A percentile compares a stretch with the other conserved stretches of the same genome.
Evolutionary conservation across 129 eudicot species (phyloP).

Genomic region (Oenanthe sinensis): DNA sequence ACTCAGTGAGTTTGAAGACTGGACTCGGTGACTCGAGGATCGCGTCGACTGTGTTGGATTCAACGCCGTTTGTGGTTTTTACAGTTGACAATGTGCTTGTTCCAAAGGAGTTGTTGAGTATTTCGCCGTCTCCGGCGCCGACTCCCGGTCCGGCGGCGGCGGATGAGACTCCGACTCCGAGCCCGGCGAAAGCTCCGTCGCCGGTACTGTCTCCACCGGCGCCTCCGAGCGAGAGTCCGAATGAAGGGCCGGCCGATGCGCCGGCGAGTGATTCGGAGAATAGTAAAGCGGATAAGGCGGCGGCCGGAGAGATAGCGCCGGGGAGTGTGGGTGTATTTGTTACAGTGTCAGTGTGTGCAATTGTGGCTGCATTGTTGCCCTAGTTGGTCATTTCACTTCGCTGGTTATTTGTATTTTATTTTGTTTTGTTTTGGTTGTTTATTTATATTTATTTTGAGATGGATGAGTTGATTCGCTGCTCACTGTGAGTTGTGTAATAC

Average conservation of each 20-base stretch:
- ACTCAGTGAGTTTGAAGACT: constrained; percentile 50
- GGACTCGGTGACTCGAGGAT: constrained; percentile 66
- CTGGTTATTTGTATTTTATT: constrained; percentile 6
- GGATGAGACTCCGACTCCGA: constrained; percentile 22
- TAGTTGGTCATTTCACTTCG: constrained; percentile 19
- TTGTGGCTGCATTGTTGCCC: constrained; percentile 24
- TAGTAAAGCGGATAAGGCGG: constrained; percentile 18
- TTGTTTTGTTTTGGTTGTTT: neutral
- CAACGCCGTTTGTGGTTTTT: constrained; percentile 66
- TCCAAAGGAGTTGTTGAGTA: constrained; percentile 38
- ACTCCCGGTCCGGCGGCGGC: constrained; percentile 21
- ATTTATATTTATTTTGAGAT: neutral
- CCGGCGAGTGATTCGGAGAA: constrained; percentile 23
- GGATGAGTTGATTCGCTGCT: neutral
- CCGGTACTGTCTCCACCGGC: neutral
- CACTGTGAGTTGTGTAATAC: neutral
- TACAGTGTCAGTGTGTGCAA: constrained; percentile 25
- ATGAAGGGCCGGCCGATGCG: constrained; percentile 25
- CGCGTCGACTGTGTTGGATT: constrained; percentile 58
- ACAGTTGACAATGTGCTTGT: constrained; percentile 77
- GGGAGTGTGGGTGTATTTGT: constrained; percentile 15
- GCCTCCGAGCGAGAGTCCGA: neutral
- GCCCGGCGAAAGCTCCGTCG: neutral
- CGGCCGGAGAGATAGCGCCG: constrained; percentile 22
- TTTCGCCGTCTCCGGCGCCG: constrained; percentile 39